Base-by-base conservation (phyloP, 2,329 filamentous ascomycete species). In the Huntiella decipiens region DNA sequence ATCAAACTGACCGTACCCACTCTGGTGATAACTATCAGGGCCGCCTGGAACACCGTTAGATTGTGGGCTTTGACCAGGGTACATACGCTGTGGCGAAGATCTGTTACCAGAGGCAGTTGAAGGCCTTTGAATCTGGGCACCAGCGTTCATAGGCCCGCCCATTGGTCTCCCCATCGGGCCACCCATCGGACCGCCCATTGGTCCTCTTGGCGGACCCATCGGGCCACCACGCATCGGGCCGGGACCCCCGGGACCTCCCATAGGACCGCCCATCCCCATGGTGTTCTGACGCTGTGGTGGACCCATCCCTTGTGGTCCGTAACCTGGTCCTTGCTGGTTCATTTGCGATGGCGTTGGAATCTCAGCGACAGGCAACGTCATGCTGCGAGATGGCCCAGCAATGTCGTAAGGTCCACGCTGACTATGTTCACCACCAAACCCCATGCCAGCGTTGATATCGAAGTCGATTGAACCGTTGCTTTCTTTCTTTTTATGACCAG, bases 291-390 rank as follows among this genome's bases (percentile, higher is more conserved):
- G 43, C 17, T 48, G 46, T 19, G 61, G 16, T 54, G 55, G 28
- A 58, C 62, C 45, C 49, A 51, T 46, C 12, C 51, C 42, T n/a
- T 45, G 46, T n/a, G 55, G 56, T 6, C 56, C 55, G n/a, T 53
- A 53, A 28, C 22, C 22, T 16, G 0, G n/a, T 52, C 57, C 56
- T 17, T 31, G 57, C 55, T 15, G 56, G 5, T 54, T 56, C 57
- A 62, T 31, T 16, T 57, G 63, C 58, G 62, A 28, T 13, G 59
- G 57, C 15, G 33, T 19, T 16, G 28, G 40, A 17, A 33, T 44
- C 8, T 67, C 63, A 46, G 70, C 65, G 3, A 63, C 57, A 2
- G 74, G 73, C 70, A 77, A 73, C 4, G 75, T 79, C 66, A 70
- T 72, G 48, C 73, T 78, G 53, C 74, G 64, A n/a, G 60, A 55